Evolutionary conservation across 73 alveolate genomes (phyloP).

Genomic region (Paramecium pentaurelia): DNA sequence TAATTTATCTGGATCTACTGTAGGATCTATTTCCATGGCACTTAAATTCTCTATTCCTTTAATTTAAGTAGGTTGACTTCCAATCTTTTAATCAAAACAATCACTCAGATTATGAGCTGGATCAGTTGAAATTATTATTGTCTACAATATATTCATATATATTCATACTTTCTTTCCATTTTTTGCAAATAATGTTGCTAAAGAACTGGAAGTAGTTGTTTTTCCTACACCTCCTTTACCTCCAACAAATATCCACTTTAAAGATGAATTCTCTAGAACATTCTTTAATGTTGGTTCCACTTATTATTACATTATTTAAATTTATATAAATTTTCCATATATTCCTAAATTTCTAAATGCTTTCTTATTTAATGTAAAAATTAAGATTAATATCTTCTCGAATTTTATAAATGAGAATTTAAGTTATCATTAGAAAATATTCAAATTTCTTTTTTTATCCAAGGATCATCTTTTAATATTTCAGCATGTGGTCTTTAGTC

Average conservation of each 20-base stretch:
- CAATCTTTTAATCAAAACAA: slow-evolving; percentile 96
- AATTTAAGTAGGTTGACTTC: slow-evolving; percentile 85
- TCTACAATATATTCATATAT: slow-evolving; percentile 56
- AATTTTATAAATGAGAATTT: neutral
- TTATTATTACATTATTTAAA: slow-evolving; percentile 13
- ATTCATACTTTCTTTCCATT: slow-evolving; percentile 22
- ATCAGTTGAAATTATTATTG: slow-evolving; percentile 97
- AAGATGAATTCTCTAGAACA: slow-evolving; percentile 75
- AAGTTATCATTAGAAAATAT: neutral
- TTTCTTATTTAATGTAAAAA: too few species aligned
- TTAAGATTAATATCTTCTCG: neutral
- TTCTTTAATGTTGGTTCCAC: slow-evolving; percentile 71
- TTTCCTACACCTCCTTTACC: slow-evolving; percentile 97
- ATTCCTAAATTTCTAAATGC: too few species aligned
- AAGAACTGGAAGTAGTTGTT: slow-evolving; percentile 52
- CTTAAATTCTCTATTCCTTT: slow-evolving; percentile 91
- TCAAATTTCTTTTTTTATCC: neutral
- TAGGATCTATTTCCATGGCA: slow-evolving; percentile 95
- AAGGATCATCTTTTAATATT: neutral
- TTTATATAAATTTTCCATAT: too few species aligned
- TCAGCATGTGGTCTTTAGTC: slow-evolving; percentile 46
- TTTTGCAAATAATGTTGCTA: slow-evolving; percentile 47
- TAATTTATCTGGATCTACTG: slow-evolving; percentile 68
- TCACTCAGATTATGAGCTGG: slow-evolving; percentile 99
- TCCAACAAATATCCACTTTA: slow-evolving; percentile 98